Evolutionary conservation across 768 basidiomycete genomes (phyloP), one percentile per base, ranked within the genome.

Genomic region (Leccinum subtestaceum): DNA sequence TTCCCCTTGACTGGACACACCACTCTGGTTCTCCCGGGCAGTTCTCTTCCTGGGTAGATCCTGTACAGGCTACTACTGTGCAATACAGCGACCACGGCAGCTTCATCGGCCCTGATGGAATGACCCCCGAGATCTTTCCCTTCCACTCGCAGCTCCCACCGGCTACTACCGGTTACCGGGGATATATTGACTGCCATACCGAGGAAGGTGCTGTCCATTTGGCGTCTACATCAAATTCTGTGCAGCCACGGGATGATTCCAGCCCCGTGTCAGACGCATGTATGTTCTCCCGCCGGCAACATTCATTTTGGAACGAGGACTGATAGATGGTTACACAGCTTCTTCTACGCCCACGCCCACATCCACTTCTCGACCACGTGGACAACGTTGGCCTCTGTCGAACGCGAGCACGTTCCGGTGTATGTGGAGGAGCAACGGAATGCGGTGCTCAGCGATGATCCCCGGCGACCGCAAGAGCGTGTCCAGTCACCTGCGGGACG

Each of bases 391-490:
- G 69, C 46, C 46, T 19, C 23, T 36, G 32, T 17, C 50, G 4
- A 50, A 36, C 54, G 19, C 47, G 27, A 9, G 25, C 58, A 60
- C 48, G n/a, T 72, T 68, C 27, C 56, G 2, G 6, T 71, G 70
- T 36, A 38, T 51, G 59, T 71, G 70, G 70, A 40, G n/a, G 8
- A 54, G 19, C 29, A 43, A n/a, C 43, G 56, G 31, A 13, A 31
- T 25, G 46, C 60, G 1, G 15, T 71, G 70, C 53, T 15, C 11
- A 31, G 66, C 57, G 29, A 53, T 21, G 11, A 45, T 71, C 29
- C 43, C 56, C 3, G 68, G 70, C 0, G 60, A 72, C 21, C 52
- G 61, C 34, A 60, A 38, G n/a, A 60, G 62, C 19, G 46, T 71
- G 34, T 57, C 63, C 12, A 60, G 48, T 4, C 70, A 71, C 49